phyloP scores from a whole-genome alignment of 2,329 filamentous ascomycete genomes.

The Sclerotiophoma versabilis region DNA sequence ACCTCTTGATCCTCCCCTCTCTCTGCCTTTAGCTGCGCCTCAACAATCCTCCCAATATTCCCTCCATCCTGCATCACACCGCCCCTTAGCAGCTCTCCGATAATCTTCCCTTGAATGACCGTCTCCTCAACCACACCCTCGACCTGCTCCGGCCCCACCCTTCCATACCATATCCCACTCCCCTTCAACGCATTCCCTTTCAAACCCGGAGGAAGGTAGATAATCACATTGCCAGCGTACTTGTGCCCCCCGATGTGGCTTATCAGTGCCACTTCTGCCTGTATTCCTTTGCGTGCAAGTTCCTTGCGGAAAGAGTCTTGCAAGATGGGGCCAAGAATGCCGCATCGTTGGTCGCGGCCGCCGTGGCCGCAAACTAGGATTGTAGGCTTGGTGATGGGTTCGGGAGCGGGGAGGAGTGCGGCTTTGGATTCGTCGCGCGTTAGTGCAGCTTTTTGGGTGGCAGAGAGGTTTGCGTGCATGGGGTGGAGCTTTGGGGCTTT shows the following conservation, averaged over 20 bases:
- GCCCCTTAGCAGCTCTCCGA: constrained; percentile 75
- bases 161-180: constrained; percentile 81
- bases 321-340: constrained; percentile 77
- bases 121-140: constrained; percentile 79
- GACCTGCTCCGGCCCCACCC: constrained; percentile 77
- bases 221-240: constrained; percentile 83
- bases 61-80: constrained; percentile 58
- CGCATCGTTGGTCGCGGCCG: constrained; percentile 81
- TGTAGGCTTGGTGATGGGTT: constrained; percentile 40
- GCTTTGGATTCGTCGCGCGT: constrained; percentile 58
- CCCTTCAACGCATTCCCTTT: constrained; percentile 67
- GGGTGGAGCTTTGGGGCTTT: constrained; percentile 69
- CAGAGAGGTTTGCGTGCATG: constrained; percentile 65
- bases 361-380: constrained; percentile 90
- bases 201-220: constrained; percentile 72
- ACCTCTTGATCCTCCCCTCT: constrained; percentile 34
- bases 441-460: constrained; percentile 56
- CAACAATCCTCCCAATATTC: constrained; percentile 40
- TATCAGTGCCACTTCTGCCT: constrained; percentile 71
- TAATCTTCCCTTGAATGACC: constrained; percentile 69
- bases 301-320: constrained; percentile 71
- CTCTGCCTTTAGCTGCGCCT: constrained; percentile 40
- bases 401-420: constrained; percentile 61
- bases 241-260: constrained; percentile 87
- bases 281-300: constrained; percentile 58